phyloP scores from a whole-genome alignment of 2,329 filamentous ascomycete species.

The Pseudogymnoascus sp. region DNA sequence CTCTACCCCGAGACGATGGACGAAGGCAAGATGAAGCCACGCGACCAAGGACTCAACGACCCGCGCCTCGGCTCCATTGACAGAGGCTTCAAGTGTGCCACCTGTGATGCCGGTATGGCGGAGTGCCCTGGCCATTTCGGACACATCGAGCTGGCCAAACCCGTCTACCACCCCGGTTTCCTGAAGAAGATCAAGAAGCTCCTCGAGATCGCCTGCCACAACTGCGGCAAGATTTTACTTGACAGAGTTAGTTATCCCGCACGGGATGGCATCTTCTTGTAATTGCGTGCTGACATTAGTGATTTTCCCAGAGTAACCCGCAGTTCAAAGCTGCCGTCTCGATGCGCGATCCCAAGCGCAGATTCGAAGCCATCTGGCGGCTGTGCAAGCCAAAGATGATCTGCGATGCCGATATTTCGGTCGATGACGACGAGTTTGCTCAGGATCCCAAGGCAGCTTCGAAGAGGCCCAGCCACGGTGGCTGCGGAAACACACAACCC shows the following conservation, averaged over 20 bases:
- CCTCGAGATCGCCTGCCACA: constrained; percentile 96
- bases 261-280: constrained; percentile 45
- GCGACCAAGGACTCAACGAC: constrained; percentile 88
- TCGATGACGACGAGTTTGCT: constrained; percentile 63
- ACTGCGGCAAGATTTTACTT: constrained; percentile 94
- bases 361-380: constrained; percentile 88
- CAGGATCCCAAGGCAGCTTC: constrained; percentile 45
- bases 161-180: constrained; percentile 92
- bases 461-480: constrained; percentile 63
- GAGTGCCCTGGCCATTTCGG: constrained; percentile 98
- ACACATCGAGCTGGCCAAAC: constrained; percentile 94
- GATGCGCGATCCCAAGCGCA: constrained; percentile 84
- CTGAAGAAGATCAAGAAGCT: constrained; percentile 99
- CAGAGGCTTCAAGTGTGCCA: constrained; percentile 89
- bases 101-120: constrained; percentile 90
- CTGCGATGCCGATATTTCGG: constrained; percentile 71
- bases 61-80: constrained; percentile 95
- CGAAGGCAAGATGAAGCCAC: constrained; percentile 83
- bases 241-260: constrained; percentile 87
- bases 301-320: constrained; percentile 63
- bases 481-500: constrained; percentile 88
- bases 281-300: constrained; percentile 52
- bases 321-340: constrained; percentile 76
- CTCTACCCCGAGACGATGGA: constrained; percentile 99
- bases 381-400: constrained; percentile 81